Conservation (phyloP, 371 early-diverging fungal genomes). For the Apophysomyces ossiformis region DNA sequence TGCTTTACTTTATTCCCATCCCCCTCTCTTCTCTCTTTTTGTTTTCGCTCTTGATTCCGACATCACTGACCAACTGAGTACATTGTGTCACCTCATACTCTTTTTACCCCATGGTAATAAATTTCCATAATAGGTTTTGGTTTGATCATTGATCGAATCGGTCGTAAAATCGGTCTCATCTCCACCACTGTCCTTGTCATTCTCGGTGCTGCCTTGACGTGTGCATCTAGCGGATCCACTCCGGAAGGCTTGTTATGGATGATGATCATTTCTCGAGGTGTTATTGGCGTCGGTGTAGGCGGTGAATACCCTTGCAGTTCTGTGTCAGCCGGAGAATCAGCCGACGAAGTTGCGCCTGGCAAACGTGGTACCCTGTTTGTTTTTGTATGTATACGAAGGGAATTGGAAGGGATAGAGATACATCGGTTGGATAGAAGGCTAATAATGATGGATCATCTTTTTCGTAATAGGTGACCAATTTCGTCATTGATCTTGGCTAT, state of each 20-base stretch:
- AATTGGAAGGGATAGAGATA: neutral
- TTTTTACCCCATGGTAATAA: slow-evolving; percentile 13
- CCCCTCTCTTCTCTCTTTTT: neutral
- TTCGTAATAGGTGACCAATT: slow-evolving; percentile 46
- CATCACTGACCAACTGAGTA: neutral
- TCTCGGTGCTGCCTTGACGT: slow-evolving; percentile 52
- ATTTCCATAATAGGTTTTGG: slow-evolving; percentile 28
- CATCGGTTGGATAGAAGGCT: no score
- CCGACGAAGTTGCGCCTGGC: slow-evolving; percentile 60
- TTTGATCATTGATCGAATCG: slow-evolving; percentile 46
- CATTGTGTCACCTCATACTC: slow-evolving; percentile 5
- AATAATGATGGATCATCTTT: neutral
- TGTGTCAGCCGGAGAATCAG: slow-evolving; percentile 64
- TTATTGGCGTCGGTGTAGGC: slow-evolving; percentile 59
- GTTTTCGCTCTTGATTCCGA: neutral
- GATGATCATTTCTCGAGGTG: slow-evolving; percentile 62
- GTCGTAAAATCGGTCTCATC: slow-evolving; percentile 46
- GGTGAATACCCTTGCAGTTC: slow-evolving; percentile 66
- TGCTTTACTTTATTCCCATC: neutral
- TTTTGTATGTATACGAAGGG: slow-evolving; percentile 33
- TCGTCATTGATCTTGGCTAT: slow-evolving; percentile 63
- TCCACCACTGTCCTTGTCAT: slow-evolving; percentile 41
- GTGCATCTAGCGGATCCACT: slow-evolving; percentile 38
- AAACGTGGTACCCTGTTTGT: slow-evolving; percentile 60
- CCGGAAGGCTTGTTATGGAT: slow-evolving; percentile 61